Evolutionary conservation across 139 green algal genomes (phyloP), one percentile per base, ranked within the genome.

Genomic region (Tetradesmus obliquus): DNA sequence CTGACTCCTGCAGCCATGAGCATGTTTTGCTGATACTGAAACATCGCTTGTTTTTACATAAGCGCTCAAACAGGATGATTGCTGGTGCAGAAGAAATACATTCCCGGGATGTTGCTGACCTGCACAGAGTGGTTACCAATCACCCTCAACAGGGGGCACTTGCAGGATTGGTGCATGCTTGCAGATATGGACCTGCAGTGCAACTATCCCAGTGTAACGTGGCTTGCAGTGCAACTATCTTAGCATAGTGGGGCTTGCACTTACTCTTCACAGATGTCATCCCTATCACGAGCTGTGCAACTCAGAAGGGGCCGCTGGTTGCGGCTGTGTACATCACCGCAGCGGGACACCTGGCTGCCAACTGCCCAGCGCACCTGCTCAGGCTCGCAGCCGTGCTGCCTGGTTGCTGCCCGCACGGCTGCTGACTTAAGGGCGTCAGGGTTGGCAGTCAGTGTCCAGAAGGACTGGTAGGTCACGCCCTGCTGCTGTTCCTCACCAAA

Each of bases 401-500:
- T 71, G 60, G 60, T 3, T 71, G 60, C 60, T 71, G 60, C 60
- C 8, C 7, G 57, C 57, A 66, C 8, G 0, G 57, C 57, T 66
- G 10, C 12, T 4, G 22, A 62, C 15, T 54, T 83, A 5, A 90
- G 7, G n/a, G 66, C 72, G 80, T 90, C 86, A 71, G 86, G 86
- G 54, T 90, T 90, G 3, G 86, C 86, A 5, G 86, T 90, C 9
- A 90, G 86, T 2, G 86, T 66, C 57, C 57, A 66, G 57, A 66
- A 66, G 7, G 20, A 57, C 51, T 84, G 86, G 53, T 71, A 90
- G 19, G 55, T 55, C 8, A 89, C 7, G 15, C 24, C 32, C 60
- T 79, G 82, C 62, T 89, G n/a, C n/a, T n/a, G n/a, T n/a, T n/a
- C n/a, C n/a, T n/a, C n/a, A n/a, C n/a, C n/a, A n/a, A n/a, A n/a